Percentiles rank a stretch among this genome's conserved stretches.
phyloP scores from a whole-genome alignment of 345 rosid genomes.

The Corchorus olitorius region DNA sequence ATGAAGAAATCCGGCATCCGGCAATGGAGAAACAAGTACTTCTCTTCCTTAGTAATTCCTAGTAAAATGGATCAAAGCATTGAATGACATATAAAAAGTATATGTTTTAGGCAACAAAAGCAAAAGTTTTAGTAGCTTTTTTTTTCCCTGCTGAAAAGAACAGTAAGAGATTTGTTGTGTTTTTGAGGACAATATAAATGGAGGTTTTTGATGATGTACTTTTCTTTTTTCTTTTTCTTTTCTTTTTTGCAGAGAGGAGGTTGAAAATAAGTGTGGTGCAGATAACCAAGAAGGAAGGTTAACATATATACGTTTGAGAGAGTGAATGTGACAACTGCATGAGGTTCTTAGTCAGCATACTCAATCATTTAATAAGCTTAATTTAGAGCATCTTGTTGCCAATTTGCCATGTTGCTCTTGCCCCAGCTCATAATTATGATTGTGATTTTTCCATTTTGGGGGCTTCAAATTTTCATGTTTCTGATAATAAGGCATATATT shows the following conservation, averaged over 20 bases:
- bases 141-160: too few species aligned
- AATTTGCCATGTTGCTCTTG: neutral
- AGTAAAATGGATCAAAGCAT: neutral
- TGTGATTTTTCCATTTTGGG: neutral
- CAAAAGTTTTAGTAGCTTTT: neutral
- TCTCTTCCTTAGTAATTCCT: neutral
- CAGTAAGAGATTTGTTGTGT: neutral
- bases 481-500: neutral
- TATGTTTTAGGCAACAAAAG: neutral
- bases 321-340: neutral
- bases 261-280: neutral
- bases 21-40: neutral
- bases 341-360: slow-evolving; percentile 6
- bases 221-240: too few species aligned
- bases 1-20: slow-evolving; percentile 19
- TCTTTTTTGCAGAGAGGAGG: neutral
- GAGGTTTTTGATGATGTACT: neutral
- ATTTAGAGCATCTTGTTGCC: too few species aligned
- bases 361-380: neutral
- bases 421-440: neutral
- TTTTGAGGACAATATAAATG: neutral
- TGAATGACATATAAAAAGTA: too few species aligned
- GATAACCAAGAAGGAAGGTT: neutral
- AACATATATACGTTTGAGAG: neutral
- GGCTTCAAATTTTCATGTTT: neutral